These are phyloP conservation scores for Gentiana straminea DNA, from an alignment of 257 asterid genomes.

Conservation along the genomic window DNA sequence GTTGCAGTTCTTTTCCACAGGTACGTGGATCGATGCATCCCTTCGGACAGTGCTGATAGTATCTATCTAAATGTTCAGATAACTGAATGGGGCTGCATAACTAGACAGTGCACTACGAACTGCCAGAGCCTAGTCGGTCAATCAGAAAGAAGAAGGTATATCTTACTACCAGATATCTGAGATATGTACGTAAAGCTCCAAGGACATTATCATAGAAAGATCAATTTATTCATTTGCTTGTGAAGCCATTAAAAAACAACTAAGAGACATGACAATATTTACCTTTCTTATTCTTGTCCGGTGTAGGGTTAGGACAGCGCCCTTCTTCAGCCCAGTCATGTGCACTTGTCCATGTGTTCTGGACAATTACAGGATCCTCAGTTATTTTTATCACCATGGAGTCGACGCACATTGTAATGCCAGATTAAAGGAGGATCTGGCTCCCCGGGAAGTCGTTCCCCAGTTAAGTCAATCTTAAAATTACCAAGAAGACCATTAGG, in stretches of 20 bases:
- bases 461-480: constrained; percentile 76
- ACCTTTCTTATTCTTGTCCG: constrained; percentile 67
- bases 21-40: too few species aligned
- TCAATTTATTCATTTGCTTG: background rate
- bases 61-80: too few species aligned
- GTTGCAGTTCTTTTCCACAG: too few species aligned
- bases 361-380: constrained; percentile 91
- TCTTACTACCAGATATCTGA: too few species aligned
- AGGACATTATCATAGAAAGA: too few species aligned
- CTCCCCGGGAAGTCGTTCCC: constrained; percentile 92
- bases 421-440: constrained; percentile 87
- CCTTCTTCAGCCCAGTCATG: constrained; percentile 98
- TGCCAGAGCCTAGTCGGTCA: too few species aligned
- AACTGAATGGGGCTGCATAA: too few species aligned
- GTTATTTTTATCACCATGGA: constrained; percentile 82
- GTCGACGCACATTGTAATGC: constrained; percentile 78
- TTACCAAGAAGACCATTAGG: constrained; percentile 92
- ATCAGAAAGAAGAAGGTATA: too few species aligned
- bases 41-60: too few species aligned
- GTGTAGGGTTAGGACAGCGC: constrained; percentile 69
- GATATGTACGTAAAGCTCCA: too few species aligned
- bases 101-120: too few species aligned
- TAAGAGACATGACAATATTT: background rate
- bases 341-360: constrained; percentile 87
- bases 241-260: background rate